Percentiles rank a stretch among this genome's conserved stretches.
Conservation (phyloP, 495 filamentous ascomycete genomes). For the Astrothelium macrocarpum region DNA sequence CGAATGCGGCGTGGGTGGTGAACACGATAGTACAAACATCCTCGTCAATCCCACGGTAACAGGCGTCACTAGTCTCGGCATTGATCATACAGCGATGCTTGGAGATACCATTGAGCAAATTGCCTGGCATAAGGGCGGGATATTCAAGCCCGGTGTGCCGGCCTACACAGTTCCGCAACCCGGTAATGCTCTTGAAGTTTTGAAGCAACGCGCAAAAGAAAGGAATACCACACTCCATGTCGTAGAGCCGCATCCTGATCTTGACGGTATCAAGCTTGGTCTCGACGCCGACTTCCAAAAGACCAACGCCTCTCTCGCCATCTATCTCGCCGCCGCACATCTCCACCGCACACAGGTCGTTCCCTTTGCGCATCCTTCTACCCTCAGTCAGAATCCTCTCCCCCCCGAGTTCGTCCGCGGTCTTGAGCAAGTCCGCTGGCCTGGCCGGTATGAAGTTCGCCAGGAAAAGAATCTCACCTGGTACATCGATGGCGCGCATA, state of each 20-base stretch:
- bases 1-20: slow-evolving; percentile 88
- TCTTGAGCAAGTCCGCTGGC: slow-evolving; percentile 62
- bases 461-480: slow-evolving; percentile 59
- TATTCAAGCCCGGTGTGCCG: slow-evolving; percentile 63
- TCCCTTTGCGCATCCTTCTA: background rate
- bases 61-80: slow-evolving; percentile 76
- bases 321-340: slow-evolving; percentile 59
- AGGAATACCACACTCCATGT: slow-evolving; percentile 51
- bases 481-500: slow-evolving; percentile 92
- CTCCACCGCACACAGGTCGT: slow-evolving; percentile 29
- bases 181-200: slow-evolving; percentile 53
- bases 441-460: slow-evolving; percentile 76
- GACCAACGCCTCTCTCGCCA: slow-evolving; percentile 73
- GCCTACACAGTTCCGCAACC: slow-evolving; percentile 70
- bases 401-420: slow-evolving; percentile 63
- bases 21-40: slow-evolving; percentile 92
- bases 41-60: slow-evolving; percentile 60
- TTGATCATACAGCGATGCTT: slow-evolving; percentile 75
- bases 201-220: slow-evolving; percentile 61
- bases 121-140: slow-evolving; percentile 94
- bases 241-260: slow-evolving; percentile 52
- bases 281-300: slow-evolving; percentile 77
- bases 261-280: slow-evolving; percentile 57
- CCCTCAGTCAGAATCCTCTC: slow-evolving; percentile 38
- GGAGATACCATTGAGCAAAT: slow-evolving; percentile 82